Conservation (phyloP, 1,284 basidiomycete genomes). For the Ganoderma meredithae region DNA sequence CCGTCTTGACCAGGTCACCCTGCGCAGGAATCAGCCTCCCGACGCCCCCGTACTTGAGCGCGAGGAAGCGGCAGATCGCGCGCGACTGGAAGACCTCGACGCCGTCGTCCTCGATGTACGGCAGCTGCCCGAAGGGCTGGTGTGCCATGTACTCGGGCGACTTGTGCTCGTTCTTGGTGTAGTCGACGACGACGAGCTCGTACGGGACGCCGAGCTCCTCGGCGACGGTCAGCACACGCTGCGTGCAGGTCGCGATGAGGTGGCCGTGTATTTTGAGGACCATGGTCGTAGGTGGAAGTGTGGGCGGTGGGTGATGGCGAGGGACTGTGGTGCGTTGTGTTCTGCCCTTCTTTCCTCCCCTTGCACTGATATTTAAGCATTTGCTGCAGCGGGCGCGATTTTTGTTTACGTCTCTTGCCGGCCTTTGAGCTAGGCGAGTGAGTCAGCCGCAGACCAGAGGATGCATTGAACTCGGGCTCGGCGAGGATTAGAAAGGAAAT, state of each 20-base stretch:
- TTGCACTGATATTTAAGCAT: neutral
- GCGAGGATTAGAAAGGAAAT: neutral
- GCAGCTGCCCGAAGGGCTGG: conserved; percentile 76
- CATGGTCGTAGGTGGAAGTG: conserved; percentile 43
- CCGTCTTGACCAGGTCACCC: conserved; percentile 45
- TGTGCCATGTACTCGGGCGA: conserved; percentile 46
- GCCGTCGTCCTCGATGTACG: conserved; percentile 61
- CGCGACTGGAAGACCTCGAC: conserved; percentile 58
- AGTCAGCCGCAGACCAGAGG: no score
- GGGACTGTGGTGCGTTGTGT: neutral
- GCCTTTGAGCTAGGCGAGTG: no score
- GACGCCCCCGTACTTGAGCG: conserved; percentile 49
- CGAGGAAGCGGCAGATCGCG: conserved; percentile 59
- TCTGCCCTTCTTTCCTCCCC: neutral
- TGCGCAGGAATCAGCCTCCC: conserved; percentile 44
- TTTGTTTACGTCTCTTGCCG: no score
- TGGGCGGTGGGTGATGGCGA: neutral
- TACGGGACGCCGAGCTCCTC: conserved; percentile 62
- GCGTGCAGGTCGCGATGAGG: neutral
- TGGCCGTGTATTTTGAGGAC: conserved; percentile 54
- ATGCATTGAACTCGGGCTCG: neutral
- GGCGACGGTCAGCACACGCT: conserved; percentile 39
- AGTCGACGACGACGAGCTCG: conserved; percentile 52
- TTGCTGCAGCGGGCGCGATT: neutral
- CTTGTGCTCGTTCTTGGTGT: conserved; percentile 56